Percentiles rank a stretch among this genome's conserved stretches.
Evolutionary conservation across 257 asterid genomes (phyloP).

Genomic region (Ocimum tenuiflorum): DNA sequence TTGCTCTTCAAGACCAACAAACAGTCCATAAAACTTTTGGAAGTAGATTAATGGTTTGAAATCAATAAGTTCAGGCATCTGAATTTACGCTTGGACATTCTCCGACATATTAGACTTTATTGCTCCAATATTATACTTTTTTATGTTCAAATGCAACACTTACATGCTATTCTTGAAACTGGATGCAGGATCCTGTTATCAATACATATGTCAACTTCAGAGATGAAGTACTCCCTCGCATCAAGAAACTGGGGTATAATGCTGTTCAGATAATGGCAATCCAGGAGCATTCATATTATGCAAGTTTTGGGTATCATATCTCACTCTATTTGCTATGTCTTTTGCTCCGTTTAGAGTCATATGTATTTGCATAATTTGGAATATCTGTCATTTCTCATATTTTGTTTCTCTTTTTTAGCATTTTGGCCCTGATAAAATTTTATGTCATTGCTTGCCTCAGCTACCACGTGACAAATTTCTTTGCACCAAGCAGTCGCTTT

Average conservation of each 20-base stretch:
- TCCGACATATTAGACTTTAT: not conserved
- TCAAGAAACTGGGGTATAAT: constrained; percentile 91
- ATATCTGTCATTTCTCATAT: constrained; percentile 3
- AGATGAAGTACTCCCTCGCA: constrained; percentile 96
- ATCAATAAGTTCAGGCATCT: not conserved
- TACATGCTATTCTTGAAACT: constrained; percentile 11
- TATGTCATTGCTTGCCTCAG: constrained; percentile 36
- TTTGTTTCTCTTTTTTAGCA: not conserved
- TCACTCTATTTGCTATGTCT: constrained; percentile 1
- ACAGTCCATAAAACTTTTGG: not conserved
- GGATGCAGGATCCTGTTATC: constrained; percentile 77
- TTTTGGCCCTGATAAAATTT: constrained; percentile 22
- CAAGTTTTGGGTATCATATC: constrained; percentile 83
- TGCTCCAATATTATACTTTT: constrained; percentile 9
- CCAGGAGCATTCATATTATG: constrained; percentile 99
- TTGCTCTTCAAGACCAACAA: constrained; percentile 5
- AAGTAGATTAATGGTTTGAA: constrained; percentile 1
- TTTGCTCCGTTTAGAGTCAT: constrained; percentile 1
- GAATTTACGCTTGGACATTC: no score
- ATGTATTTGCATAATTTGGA: not conserved
- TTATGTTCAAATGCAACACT: not conserved
- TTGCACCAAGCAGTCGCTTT: constrained; percentile 98
- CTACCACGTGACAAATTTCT: constrained; percentile 96
- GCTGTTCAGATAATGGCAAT: constrained; percentile 99
- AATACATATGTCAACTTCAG: constrained; percentile 84